Percentiles rank a stretch among this genome's conserved stretches.
These are phyloP conservation scores for Candida freyschussii DNA, from an alignment of 1,139 yeast species.

Conservation along the genomic window DNA sequence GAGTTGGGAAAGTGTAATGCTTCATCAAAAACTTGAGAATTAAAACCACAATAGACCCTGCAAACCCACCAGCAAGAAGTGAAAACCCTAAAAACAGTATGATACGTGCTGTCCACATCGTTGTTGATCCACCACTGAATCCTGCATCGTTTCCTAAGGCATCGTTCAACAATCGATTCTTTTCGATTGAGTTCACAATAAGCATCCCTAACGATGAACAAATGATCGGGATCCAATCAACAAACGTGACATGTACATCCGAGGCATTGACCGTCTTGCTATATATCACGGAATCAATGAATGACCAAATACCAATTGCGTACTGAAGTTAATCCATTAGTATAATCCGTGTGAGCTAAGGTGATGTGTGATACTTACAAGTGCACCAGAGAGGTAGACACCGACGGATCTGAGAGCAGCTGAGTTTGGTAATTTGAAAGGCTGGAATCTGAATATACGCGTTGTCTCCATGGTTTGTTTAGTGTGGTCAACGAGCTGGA, in stretches of 20 bases:
- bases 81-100: constrained; percentile 90
- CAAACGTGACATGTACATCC: constrained; percentile 77
- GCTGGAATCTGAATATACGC: constrained; percentile 49
- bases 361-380: constrained; percentile 28
- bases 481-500: constrained; percentile 4
- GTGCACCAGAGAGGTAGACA: constrained; percentile 68
- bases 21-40: constrained; percentile 80
- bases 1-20: constrained; percentile 71
- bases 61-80: constrained; percentile 86
- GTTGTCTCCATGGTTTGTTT: constrained; percentile 20
- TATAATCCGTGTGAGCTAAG: too few species aligned
- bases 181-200: constrained; percentile 87
- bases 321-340: too few species aligned
- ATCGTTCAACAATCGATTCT: constrained; percentile 63
- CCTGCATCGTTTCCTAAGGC: constrained; percentile 45
- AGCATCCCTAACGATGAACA: constrained; percentile 89
- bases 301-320: constrained; percentile 85
- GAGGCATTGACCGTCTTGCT: constrained; percentile 85
- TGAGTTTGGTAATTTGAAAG: constrained; percentile 60
- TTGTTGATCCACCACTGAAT: constrained; percentile 38
- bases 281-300: constrained; percentile 83
- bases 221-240: constrained; percentile 93
- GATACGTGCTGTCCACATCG: constrained; percentile 93
- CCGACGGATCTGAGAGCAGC: constrained; percentile 70
- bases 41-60: constrained; percentile 86